phyloP scores from a whole-genome alignment of 192 early-diverging fungal species.

The Dispira parvispora region DNA sequence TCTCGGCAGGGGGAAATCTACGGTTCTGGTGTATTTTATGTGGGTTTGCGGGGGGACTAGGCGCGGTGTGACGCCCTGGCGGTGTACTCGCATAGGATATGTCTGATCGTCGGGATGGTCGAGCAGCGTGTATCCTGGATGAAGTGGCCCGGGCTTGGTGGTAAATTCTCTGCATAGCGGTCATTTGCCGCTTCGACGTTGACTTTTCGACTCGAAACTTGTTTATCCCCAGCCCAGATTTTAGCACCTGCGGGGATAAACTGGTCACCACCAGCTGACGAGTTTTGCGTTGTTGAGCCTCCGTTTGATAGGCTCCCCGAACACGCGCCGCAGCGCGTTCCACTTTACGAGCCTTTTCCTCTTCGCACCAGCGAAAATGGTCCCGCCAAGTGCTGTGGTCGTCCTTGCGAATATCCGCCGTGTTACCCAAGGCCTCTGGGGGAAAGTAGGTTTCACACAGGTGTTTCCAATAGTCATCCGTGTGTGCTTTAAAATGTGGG shows the following conservation, averaged over 20 bases:
- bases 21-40: too few species aligned
- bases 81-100: neutral
- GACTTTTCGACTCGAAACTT: neutral
- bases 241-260: neutral
- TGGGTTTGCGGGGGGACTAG: too few species aligned
- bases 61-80: too few species aligned
- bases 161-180: neutral
- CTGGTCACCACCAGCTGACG: neutral
- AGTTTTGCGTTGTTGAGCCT: neutral
- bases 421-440: neutral
- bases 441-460: neutral
- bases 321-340: slow-evolving; percentile 2
- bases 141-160: neutral
- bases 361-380: neutral
- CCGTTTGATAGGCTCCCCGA: slow-evolving; percentile 3
- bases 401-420: neutral
- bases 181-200: neutral
- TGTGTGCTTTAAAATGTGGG: neutral
- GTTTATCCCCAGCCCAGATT: neutral
- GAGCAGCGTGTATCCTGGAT: neutral
- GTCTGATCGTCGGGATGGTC: neutral
- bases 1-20: too few species aligned
- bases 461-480: neutral
- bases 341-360: neutral
- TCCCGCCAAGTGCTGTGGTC: neutral